Evolutionary conservation across 805 yeast species (phyloP).

Genomic region (Myxozyma kluyveri): DNA sequence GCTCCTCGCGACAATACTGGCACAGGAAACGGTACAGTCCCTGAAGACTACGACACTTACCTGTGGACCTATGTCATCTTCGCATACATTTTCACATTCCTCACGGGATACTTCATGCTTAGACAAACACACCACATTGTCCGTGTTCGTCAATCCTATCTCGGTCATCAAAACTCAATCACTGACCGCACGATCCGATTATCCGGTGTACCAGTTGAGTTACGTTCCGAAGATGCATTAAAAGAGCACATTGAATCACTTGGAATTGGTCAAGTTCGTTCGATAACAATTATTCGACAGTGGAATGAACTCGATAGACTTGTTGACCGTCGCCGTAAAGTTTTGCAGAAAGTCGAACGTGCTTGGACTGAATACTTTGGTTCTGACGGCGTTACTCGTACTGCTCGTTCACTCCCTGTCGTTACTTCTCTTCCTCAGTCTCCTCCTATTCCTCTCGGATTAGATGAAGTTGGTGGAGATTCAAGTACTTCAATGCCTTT

Average conservation of each 20-base stretch:
- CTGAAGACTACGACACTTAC: slow-evolving; percentile 54
- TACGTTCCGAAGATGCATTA: slow-evolving; percentile 68
- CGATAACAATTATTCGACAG: slow-evolving; percentile 77
- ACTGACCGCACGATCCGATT: slow-evolving; percentile 84
- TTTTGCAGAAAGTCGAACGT: slow-evolving; percentile 60
- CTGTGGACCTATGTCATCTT: slow-evolving; percentile 85
- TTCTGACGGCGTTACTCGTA: slow-evolving; percentile 28
- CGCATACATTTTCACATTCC: slow-evolving; percentile 77
- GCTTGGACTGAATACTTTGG: slow-evolving; percentile 71
- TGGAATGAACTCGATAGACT: slow-evolving; percentile 74
- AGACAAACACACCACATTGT: slow-evolving; percentile 73
- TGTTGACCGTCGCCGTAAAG: slow-evolving; percentile 54
- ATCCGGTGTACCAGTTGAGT: slow-evolving; percentile 82
- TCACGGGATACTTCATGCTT: slow-evolving; percentile 59
- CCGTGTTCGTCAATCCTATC: slow-evolving; percentile 66
- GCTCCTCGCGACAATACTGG: not conserved
- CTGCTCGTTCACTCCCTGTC: slow-evolving; percentile 19
- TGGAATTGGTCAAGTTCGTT: slow-evolving; percentile 74
- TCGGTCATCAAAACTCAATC: slow-evolving; percentile 82
- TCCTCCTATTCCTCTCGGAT: slow-evolving; percentile 23
- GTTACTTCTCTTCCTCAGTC: slow-evolving; percentile 24
- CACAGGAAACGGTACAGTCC: slow-evolving; percentile 11
- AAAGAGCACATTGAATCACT: slow-evolving; percentile 72
- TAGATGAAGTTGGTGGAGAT: slow-evolving; percentile 7
- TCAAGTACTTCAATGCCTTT: slow-evolving; percentile 9